phyloP scores from a whole-genome alignment of 306 rosid genomes.

The Cicer pinnatifidum region DNA sequence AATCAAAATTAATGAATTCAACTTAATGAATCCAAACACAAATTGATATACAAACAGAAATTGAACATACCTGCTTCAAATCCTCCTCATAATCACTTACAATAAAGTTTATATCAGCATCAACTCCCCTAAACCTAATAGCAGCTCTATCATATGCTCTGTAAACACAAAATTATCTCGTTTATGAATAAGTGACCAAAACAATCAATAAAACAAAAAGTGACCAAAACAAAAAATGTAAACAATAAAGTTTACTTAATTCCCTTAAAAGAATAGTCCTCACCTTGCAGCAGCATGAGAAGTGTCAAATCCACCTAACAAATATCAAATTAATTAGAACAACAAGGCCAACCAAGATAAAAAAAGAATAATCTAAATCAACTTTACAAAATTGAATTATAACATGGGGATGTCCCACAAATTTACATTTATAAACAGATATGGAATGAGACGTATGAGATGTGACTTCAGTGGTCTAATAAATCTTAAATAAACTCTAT shows the following conservation, averaged over 20 bases:
- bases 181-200: neutral
- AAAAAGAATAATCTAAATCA: neutral
- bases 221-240: neutral
- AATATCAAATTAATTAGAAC: constrained; percentile 8
- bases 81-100: constrained; percentile 79
- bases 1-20: constrained; percentile 14
- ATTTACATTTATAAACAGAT: no score
- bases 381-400: no score
- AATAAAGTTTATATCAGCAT: constrained; percentile 79
- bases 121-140: constrained; percentile 73
- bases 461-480: no score
- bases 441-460: no score
- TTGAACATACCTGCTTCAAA: constrained; percentile 57
- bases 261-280: neutral
- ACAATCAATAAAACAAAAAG: no score
- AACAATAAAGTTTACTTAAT: neutral
- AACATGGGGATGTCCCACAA: no score
- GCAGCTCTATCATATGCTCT: constrained; percentile 93
- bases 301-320: constrained; percentile 80
- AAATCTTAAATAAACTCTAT: no score
- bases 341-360: constrained; percentile 3
- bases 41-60: constrained; percentile 10
- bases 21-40: neutral
- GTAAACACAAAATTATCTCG: constrained; percentile 24
- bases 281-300: constrained; percentile 83